phyloP scores from a whole-genome alignment of 2,329 filamentous ascomycete genomes.

The Trichoderma harzianum region DNA sequence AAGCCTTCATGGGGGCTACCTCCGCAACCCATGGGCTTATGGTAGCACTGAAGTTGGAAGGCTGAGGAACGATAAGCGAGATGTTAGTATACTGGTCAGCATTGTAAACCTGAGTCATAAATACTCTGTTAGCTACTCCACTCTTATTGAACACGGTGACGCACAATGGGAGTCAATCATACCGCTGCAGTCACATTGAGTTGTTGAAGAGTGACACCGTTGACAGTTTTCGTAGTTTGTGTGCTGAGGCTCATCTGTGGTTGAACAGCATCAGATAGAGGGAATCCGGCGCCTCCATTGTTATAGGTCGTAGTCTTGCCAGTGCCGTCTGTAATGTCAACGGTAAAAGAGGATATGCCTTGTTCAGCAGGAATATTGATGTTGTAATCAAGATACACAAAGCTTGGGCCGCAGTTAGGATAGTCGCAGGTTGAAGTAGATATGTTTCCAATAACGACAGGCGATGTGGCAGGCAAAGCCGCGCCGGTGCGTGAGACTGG shows the following conservation, averaged over 20 bases:
- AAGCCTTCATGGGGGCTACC: not conserved
- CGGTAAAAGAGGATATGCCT: not conserved
- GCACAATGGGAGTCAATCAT: not conserved
- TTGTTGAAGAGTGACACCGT: not conserved
- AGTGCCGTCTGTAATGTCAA: not conserved
- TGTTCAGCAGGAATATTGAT: not conserved
- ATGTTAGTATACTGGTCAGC: not conserved
- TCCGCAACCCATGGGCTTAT: not conserved
- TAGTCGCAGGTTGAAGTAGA: not conserved
- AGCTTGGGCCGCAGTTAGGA: not conserved
- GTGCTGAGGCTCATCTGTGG: not conserved
- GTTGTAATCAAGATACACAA: not conserved
- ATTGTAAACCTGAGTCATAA: not conserved
- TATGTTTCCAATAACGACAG: not conserved
- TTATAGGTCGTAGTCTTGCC: not conserved
- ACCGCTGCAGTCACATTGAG: not conserved
- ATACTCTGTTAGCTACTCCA: not conserved
- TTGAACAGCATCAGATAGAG: not conserved
- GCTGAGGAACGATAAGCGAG: not conserved
- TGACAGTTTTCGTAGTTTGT: not conserved
- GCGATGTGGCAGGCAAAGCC: not conserved
- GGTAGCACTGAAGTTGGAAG: not conserved
- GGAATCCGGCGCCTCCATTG: not conserved
- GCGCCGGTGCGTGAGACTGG: not conserved
- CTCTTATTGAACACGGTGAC: not conserved